A percentile compares a stretch with the other conserved stretches of the same genome.
Conservation (phyloP, 768 basidiomycete genomes). For the Tulasnella calospora region DNA sequence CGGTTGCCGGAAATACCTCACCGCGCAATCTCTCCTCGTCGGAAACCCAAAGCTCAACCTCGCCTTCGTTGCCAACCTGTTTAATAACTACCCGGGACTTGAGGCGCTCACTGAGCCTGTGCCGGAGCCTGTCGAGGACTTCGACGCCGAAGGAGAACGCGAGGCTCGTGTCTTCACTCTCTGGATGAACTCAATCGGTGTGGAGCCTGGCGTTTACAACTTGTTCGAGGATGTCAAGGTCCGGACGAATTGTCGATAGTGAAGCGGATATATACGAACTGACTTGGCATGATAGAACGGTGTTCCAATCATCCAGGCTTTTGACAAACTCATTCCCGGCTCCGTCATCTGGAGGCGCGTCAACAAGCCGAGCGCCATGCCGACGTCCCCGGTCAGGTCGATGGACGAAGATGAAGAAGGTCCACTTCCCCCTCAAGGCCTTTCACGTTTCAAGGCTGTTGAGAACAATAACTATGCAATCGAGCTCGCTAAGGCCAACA, state of each 20-base stretch:
- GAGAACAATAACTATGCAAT: slow-evolving; percentile 98
- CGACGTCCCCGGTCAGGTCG: slow-evolving; percentile 35
- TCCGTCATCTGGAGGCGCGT: slow-evolving; percentile 93
- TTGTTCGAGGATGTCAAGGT: slow-evolving; percentile 91
- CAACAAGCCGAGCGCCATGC: slow-evolving; percentile 68
- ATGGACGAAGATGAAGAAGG: slow-evolving; percentile 56
- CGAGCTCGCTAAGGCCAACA: slow-evolving; percentile 86
- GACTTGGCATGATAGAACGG: slow-evolving; percentile 50
- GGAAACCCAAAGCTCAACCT: slow-evolving; percentile 98
- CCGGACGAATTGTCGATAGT: slow-evolving; percentile 16
- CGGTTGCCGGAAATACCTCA: slow-evolving; percentile 93
- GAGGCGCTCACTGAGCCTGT: slow-evolving; percentile 91
- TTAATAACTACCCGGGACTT: slow-evolving; percentile 95
- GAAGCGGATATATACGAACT: not conserved
- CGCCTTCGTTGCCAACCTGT: slow-evolving; percentile 96
- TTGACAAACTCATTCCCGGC: slow-evolving; percentile 91
- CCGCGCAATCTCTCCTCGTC: slow-evolving; percentile 80
- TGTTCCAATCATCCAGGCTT: slow-evolving; percentile 85
- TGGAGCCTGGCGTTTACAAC: slow-evolving; percentile 94
- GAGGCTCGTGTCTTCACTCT: slow-evolving; percentile 97
- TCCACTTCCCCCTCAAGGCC: slow-evolving; percentile 32
- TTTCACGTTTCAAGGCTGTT: slow-evolving; percentile 94
- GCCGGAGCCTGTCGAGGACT: slow-evolving; percentile 87
- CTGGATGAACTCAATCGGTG: slow-evolving; percentile 96
- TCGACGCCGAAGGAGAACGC: slow-evolving; percentile 97